Evolutionary conservation across 2,329 filamentous ascomycete genomes (phyloP), one percentile per base, ranked within the genome.

Genomic region (Beauveria australis): DNA sequence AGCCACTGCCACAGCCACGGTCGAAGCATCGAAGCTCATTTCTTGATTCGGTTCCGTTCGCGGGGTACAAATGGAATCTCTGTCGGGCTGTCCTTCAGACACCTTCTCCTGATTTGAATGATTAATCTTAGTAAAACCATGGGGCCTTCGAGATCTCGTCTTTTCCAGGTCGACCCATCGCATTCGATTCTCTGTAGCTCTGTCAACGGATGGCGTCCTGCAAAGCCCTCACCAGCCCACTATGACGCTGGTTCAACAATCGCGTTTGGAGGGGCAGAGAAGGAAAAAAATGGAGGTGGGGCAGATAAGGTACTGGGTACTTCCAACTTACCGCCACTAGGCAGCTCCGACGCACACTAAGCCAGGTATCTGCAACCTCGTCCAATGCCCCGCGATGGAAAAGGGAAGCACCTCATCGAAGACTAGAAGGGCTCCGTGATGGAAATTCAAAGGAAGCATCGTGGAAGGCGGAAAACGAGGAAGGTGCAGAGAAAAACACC

Each of bases 331-430:
- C 22, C 44, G 51, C n/a, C 30, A 49, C 33, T 14, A 40, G 19
- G 2, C 26, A 3, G 3, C 22, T 9, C 3, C 43, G 14, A 3
- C 10, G 2, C 10, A 46, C 56, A 37, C 28, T 18, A 9, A 4
- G 5, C 4, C 0, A 64, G 43, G 65, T 72, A 66, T 43, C 48
- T 5, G 44, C 16, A 12, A 72, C 70, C 51, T 64, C 40, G 9
- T 53, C 61, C 54, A 52, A 52, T 53, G 57, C 49, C 57, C 57
- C 57, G 57, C 57, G 57, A 53, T 59, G 57, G 57, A 59, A 59
- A 46, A 53, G 18, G 7, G 26, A 53, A 53, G 57, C 46, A 19
- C n/a, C 57, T 59, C 57, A 59, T 53, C 48, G 57, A 59, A 59
- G 19, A 6, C 19, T 26, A 16, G 47, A 10, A n/a, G 16, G 18